These are phyloP conservation scores for Aspergillus japonicus DNA, from an alignment of 2,329 filamentous ascomycete genomes.

Conservation along the genomic window DNA sequence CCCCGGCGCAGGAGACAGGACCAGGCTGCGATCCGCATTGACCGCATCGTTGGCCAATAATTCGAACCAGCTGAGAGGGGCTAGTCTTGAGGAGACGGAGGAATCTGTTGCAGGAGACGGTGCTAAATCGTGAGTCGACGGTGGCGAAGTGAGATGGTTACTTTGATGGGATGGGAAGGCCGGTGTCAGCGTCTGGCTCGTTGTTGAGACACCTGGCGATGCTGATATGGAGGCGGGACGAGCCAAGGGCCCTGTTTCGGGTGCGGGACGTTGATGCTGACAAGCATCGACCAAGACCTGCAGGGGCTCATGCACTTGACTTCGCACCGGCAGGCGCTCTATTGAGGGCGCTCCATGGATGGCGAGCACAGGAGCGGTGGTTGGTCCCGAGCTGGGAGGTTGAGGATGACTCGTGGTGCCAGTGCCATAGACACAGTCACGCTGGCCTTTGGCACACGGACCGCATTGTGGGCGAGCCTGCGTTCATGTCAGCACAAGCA, in stretches of 20 bases:
- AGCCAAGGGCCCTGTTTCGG: slow-evolving; percentile 7
- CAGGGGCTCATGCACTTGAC: slow-evolving; percentile 17
- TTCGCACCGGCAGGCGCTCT: not conserved
- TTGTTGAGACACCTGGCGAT: slow-evolving; percentile 1
- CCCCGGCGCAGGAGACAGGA: slow-evolving; percentile 20
- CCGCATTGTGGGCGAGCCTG: slow-evolving; percentile 27
- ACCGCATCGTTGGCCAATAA: slow-evolving; percentile 30
- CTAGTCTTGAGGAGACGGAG: slow-evolving; percentile 39
- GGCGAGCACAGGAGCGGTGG: not conserved
- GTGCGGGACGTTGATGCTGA: slow-evolving; percentile 17
- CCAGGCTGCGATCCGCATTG: slow-evolving; percentile 15
- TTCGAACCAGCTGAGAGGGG: slow-evolving; percentile 52
- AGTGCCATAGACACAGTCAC: slow-evolving; percentile 23
- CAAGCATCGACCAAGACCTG: slow-evolving; percentile 23
- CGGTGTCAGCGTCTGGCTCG: not conserved
- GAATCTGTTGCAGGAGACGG: slow-evolving; percentile 34
- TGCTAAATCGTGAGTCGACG: slow-evolving; percentile 12
- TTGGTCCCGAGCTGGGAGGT: not conserved
- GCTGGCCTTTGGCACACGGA: slow-evolving; percentile 29
- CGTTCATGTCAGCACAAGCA: not conserved
- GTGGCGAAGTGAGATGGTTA: slow-evolving; percentile 3
- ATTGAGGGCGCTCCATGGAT: not conserved
- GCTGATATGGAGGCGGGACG: slow-evolving; percentile 5
- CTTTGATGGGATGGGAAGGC: slow-evolving; percentile 9
- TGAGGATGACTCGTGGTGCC: not conserved